Evolutionary conservation across 78 protist species (phyloP).

Genomic region (Pirum gemmata): DNA sequence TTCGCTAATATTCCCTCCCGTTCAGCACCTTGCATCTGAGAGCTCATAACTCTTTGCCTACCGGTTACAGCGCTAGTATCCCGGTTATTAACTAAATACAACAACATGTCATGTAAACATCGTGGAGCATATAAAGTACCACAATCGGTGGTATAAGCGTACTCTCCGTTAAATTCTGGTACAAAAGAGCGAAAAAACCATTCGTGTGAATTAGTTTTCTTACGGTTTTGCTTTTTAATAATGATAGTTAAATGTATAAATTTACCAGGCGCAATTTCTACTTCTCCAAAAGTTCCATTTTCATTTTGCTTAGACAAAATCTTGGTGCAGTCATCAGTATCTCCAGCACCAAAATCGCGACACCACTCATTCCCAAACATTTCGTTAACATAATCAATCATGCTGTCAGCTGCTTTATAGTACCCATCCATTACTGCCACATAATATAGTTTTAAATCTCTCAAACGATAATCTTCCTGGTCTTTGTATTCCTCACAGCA

Average conservation of each 20-base stretch:
- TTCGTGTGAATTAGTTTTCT: constrained; percentile 41
- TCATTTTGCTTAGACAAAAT: not conserved
- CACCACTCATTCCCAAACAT: not conserved
- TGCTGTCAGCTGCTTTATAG: not conserved
- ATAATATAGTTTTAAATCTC: not conserved
- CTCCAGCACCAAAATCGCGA: not conserved
- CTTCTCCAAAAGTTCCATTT: not conserved
- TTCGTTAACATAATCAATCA: not conserved
- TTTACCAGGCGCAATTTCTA: not conserved
- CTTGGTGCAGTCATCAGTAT: not conserved
- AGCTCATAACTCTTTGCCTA: constrained; percentile 40
- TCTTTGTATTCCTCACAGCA: not conserved
- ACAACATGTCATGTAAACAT: not conserved
- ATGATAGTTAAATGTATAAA: not conserved
- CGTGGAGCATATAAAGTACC: constrained; percentile 4
- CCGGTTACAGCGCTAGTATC: constrained; percentile 12
- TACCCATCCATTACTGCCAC: constrained; percentile 30
- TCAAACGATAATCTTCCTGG: not conserved
- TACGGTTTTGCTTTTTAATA: constrained; percentile 31
- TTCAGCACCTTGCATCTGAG: not conserved
- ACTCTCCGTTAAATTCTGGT: not conserved
- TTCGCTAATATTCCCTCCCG: not conserved
- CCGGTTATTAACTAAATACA: not conserved
- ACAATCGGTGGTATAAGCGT: constrained; percentile 31
- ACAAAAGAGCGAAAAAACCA: constrained; percentile 40